phyloP scores from a whole-genome alignment of 2,329 filamentous ascomycete genomes.

The Blastomyces gilchristii region DNA sequence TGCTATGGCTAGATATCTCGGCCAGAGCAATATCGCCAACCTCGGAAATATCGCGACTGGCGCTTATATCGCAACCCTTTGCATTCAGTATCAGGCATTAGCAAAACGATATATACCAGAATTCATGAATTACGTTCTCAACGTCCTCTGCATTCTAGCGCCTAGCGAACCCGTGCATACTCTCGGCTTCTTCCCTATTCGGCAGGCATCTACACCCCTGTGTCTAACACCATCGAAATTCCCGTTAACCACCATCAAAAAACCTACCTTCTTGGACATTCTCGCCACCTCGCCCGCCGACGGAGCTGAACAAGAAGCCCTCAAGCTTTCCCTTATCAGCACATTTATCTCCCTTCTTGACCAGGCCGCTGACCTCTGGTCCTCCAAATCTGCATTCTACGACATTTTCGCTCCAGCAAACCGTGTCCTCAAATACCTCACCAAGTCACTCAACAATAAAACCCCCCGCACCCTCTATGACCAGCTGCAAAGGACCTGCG shows the following conservation, averaged over 20 bases:
- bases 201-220: conserved; percentile 44
- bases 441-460: conserved; percentile 43
- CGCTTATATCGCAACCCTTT: conserved; percentile 66
- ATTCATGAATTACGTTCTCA: conserved; percentile 67
- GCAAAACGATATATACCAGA: conserved; percentile 87
- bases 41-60: conserved; percentile 62
- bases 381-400: conserved; percentile 58
- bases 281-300: conserved; percentile 19
- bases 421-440: conserved; percentile 52
- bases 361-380: conserved; percentile 62
- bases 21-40: conserved; percentile 58
- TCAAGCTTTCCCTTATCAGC: conserved; percentile 51
- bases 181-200: conserved; percentile 52
- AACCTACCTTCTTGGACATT: conserved; percentile 52
- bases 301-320: conserved; percentile 20
- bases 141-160: conserved; percentile 59
- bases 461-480: conserved; percentile 34
- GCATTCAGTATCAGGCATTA: conserved; percentile 69
- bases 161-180: conserved; percentile 41
- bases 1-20: conserved; percentile 72
- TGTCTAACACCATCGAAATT: conserved; percentile 36
- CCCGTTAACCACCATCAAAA: conserved; percentile 33
- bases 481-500: conserved; percentile 23
- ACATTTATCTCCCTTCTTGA: conserved; percentile 57
- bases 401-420: conserved; percentile 65